Evolutionary conservation across 2,329 filamentous ascomycete genomes (phyloP).

Genomic region (Cladosporium sp.): DNA sequence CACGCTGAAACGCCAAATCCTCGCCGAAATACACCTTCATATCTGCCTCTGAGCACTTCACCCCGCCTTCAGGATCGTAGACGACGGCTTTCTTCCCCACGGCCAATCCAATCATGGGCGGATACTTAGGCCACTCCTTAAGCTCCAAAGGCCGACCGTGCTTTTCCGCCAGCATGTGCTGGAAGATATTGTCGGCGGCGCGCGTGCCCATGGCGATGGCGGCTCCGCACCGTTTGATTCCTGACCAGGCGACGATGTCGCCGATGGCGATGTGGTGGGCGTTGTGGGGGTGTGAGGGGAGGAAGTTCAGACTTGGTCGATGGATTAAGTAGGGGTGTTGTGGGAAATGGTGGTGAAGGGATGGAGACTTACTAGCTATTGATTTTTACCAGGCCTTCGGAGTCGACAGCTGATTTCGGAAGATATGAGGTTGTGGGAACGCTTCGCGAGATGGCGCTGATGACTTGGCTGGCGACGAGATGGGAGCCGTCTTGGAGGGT

Average conservation of each 20-base stretch:
- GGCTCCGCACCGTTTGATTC: slow-evolving; percentile 73
- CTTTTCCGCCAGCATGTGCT: slow-evolving; percentile 47
- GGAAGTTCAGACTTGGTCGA: slow-evolving; percentile 52
- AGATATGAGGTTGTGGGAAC: slow-evolving; percentile 61
- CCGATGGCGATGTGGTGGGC: slow-evolving; percentile 64
- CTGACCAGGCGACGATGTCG: slow-evolving; percentile 67
- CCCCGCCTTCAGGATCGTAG: slow-evolving; percentile 56
- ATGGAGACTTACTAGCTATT: slow-evolving; percentile 48
- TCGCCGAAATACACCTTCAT: slow-evolving; percentile 62
- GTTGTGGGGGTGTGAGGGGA: slow-evolving; percentile 51
- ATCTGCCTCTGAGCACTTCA: slow-evolving; percentile 58
- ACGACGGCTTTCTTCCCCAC: slow-evolving; percentile 66
- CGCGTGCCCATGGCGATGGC: slow-evolving; percentile 71
- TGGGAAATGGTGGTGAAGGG: not conserved
- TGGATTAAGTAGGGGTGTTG: not conserved
- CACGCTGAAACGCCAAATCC: slow-evolving; percentile 49
- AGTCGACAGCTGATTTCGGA: slow-evolving; percentile 54
- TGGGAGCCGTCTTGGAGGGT: slow-evolving; percentile 58
- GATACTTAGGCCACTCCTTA: slow-evolving; percentile 44
- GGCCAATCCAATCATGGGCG: slow-evolving; percentile 65
- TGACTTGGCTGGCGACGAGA: slow-evolving; percentile 60
- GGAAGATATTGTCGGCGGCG: slow-evolving; percentile 63
- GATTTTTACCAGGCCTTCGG: slow-evolving; percentile 64
- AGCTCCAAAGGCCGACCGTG: slow-evolving; percentile 32
- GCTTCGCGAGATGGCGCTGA: slow-evolving; percentile 65